Conservation (phyloP, 2,329 filamentous ascomycete species). For the Arthroderma sp. region DNA sequence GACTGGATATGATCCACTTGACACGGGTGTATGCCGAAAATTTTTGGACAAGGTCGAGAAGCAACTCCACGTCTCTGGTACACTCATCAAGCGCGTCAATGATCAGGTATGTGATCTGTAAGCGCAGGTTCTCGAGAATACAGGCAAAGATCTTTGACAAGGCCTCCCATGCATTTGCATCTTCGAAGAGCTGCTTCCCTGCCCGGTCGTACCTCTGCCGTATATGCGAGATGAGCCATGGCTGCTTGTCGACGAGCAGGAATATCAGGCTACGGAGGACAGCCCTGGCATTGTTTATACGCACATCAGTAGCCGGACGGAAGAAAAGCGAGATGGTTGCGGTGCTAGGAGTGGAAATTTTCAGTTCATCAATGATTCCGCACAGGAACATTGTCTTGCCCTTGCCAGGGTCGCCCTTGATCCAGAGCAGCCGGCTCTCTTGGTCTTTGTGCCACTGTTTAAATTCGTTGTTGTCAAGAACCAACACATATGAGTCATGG, state of each 20-base stretch:
- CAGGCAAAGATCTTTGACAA: slow-evolving; percentile 26
- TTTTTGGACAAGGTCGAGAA: slow-evolving; percentile 22
- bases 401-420: slow-evolving; percentile 25
- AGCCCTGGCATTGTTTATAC: slow-evolving; percentile 26
- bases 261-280: slow-evolving; percentile 34
- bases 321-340: slow-evolving; percentile 19
- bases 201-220: slow-evolving; percentile 20
- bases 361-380: slow-evolving; percentile 18
- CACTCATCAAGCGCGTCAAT: slow-evolving; percentile 40
- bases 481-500: slow-evolving; percentile 12
- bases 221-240: slow-evolving; percentile 23
- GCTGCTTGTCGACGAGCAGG: slow-evolving; percentile 23
- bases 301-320: slow-evolving; percentile 28
- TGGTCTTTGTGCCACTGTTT: slow-evolving; percentile 12
- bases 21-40: slow-evolving; percentile 12
- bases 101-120: slow-evolving; percentile 22
- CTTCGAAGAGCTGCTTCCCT: slow-evolving; percentile 28
- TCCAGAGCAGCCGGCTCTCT: slow-evolving; percentile 28
- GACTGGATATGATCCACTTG: slow-evolving; percentile 36
- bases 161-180: slow-evolving; percentile 23
- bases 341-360: not conserved
- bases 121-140: slow-evolving; percentile 26
- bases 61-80: slow-evolving; percentile 12
- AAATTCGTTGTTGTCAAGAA: slow-evolving; percentile 12
- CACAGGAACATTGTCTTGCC: slow-evolving; percentile 30